Conservation (phyloP, 768 basidiomycete species). For the Mycena alexandri region DNA sequence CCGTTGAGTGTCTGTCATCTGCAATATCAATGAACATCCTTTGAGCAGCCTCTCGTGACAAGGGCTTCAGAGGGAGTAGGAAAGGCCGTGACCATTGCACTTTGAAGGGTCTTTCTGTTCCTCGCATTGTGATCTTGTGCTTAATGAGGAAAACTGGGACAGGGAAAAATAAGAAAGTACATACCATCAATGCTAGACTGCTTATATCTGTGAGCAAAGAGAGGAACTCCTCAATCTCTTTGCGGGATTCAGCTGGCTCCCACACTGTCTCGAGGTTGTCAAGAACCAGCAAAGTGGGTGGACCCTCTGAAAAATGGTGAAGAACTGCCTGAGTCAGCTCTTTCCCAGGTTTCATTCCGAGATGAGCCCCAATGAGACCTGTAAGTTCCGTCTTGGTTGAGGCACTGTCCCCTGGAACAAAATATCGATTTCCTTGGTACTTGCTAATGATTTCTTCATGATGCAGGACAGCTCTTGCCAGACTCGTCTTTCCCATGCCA, state of each 20-base stretch:
- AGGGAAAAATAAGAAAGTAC: not conserved
- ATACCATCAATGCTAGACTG: slow-evolving; percentile 1
- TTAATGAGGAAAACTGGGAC: not conserved
- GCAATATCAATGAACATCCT: slow-evolving; percentile 9
- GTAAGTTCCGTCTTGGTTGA: not conserved
- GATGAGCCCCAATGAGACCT: not conserved
- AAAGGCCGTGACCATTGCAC: not conserved
- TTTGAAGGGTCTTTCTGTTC: slow-evolving; percentile 2
- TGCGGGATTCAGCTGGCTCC: not conserved
- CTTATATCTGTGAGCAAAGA: not conserved
- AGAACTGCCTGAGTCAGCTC: not conserved
- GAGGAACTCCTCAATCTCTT: slow-evolving; percentile 8
- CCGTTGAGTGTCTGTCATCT: not conserved
- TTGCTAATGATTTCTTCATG: not conserved
- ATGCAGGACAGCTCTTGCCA: slow-evolving; percentile 6
- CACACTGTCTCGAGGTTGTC: slow-evolving; percentile 17
- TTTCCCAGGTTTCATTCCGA: not conserved
- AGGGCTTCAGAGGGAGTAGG: not conserved
- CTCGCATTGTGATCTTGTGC: slow-evolving; percentile 16
- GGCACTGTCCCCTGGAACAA: slow-evolving; percentile 1
- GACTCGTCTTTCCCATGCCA: slow-evolving; percentile 15
- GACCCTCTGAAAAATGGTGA: not conserved
- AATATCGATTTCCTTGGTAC: not conserved
- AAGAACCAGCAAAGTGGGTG: not conserved
- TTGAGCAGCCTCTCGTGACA: not conserved